Base-by-base conservation (phyloP, 2,329 filamentous ascomycete genomes). In the Penicillium sp. region DNA sequence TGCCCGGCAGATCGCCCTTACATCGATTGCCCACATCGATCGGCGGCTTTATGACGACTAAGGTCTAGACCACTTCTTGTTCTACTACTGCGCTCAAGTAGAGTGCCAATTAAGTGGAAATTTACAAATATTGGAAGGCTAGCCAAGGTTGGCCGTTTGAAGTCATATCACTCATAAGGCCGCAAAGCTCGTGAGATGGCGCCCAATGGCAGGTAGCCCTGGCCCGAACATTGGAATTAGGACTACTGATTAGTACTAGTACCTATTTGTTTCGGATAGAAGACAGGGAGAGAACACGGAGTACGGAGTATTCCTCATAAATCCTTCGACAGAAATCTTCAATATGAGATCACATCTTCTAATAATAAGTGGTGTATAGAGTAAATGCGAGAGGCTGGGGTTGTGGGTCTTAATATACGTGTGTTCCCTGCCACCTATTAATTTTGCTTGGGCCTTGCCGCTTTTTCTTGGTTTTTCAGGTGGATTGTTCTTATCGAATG, bases 371-470 rank as follows among this genome's bases (percentile, higher is more conserved):
- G 12, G 19, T 31, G 31, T 22, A 43, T 13, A 24, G 26, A n/a
- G 39, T 22, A 13, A 37, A 44, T 22, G 24, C 32, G 26, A n/a
- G 46, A 44, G 46, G 46, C 40, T 49, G 46, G 46, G 46, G 10
- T 17, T 33, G 44, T 47, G 45, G 45, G 28, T 32, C 45, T 3
- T 28, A 31, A 48, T 45, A 28, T 29, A 33, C 12, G 33, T 38
- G 35, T 35, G 21, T 53, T 9, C 29, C 35, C 37, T 47, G 34
- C 49, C 43, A 48, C 46, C 21, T 17, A 21, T 44, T 33, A 34
- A 22, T 33, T 21, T 33, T 22, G 32, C 34, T 49, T 49, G 46
- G 26, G 46, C 21, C 28, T 49, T 49, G 34, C 45, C 50, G 40
- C 43, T 39, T 45, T 53, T 44, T 34, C 37, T 34, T 51, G 29